Conservation (phyloP, 345 rosid species). For the Iberis pinnata region DNA sequence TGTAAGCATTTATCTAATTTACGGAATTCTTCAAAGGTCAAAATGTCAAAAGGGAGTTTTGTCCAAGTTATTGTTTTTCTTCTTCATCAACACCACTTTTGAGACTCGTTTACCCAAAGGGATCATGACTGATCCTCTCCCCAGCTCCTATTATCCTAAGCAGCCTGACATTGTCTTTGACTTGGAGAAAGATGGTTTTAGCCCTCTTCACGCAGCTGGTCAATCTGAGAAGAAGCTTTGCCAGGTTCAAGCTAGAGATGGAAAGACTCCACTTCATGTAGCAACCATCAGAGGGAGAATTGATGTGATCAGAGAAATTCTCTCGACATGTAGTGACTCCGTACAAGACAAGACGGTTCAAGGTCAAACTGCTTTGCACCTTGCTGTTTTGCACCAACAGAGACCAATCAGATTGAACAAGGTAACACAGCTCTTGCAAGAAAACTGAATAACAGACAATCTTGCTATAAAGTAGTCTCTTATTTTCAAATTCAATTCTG, state of each 20-base stretch:
- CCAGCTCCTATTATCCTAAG: no score
- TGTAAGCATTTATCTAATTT: no score
- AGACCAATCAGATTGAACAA: constrained; percentile 28
- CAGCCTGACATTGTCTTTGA: no score
- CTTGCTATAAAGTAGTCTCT: no score
- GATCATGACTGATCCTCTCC: no score
- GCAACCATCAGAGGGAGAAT: constrained; percentile 36
- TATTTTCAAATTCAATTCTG: no score
- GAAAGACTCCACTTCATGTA: constrained; percentile 36
- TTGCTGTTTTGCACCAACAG: constrained; percentile 34
- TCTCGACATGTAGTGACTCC: constrained; percentile 35
- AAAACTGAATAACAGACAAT: no score
- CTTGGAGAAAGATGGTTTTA: constrained; percentile 34
- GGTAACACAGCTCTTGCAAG: constrained; percentile 32
- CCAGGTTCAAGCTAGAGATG: constrained; percentile 31
- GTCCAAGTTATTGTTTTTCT: no score
- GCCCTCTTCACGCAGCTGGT: constrained; percentile 43
- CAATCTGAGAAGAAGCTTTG: constrained; percentile 31
- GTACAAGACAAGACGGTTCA: constrained; percentile 30
- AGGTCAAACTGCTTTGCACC: constrained; percentile 40
- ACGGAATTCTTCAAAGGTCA: no score
- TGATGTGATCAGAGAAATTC: constrained; percentile 33
- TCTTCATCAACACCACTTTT: no score
- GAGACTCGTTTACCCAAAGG: no score
- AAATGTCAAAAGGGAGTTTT: no score